phyloP scores from a whole-genome alignment of 2,329 filamentous ascomycete genomes.

The Scopulariopsis brevicaulis region DNA sequence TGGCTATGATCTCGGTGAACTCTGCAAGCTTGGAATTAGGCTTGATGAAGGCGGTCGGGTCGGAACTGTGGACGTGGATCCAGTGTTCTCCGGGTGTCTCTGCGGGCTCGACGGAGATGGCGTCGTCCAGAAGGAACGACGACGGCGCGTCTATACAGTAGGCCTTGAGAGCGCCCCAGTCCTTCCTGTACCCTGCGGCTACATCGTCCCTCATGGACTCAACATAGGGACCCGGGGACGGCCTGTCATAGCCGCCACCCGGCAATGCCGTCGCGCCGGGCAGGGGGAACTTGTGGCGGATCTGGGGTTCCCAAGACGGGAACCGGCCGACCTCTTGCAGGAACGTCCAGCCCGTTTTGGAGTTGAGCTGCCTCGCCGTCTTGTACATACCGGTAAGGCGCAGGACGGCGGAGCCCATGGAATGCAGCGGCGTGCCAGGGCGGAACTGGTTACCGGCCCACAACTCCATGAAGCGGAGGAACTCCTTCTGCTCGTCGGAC shows the following conservation, averaged over 20 bases:
- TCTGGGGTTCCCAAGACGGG: slow-evolving; percentile 57
- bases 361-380: slow-evolving; percentile 31
- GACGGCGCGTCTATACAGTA: slow-evolving; percentile 62
- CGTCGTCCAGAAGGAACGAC: slow-evolving; percentile 69
- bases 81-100: slow-evolving; percentile 46
- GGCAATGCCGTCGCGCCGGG: slow-evolving; percentile 24
- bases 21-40: slow-evolving; percentile 45
- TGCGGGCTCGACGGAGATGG: slow-evolving; percentile 57
- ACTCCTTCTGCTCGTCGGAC: slow-evolving; percentile 35
- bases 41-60: slow-evolving; percentile 60
- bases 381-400: slow-evolving; percentile 49
- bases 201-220: slow-evolving; percentile 28
- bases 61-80: slow-evolving; percentile 70
- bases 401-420: slow-evolving; percentile 53
- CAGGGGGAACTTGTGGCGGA: slow-evolving; percentile 48
- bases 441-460: slow-evolving; percentile 46
- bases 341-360: slow-evolving; percentile 47
- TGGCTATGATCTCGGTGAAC: slow-evolving; percentile 47
- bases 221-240: slow-evolving; percentile 35
- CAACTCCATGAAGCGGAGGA: slow-evolving; percentile 58
- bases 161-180: slow-evolving; percentile 47
- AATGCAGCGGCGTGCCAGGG: slow-evolving; percentile 38
- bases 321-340: slow-evolving; percentile 67
- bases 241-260: slow-evolving; percentile 35
- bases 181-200: slow-evolving; percentile 38